Conservation (phyloP, 441 rosid species). For the Codiaeum variegatum region DNA sequence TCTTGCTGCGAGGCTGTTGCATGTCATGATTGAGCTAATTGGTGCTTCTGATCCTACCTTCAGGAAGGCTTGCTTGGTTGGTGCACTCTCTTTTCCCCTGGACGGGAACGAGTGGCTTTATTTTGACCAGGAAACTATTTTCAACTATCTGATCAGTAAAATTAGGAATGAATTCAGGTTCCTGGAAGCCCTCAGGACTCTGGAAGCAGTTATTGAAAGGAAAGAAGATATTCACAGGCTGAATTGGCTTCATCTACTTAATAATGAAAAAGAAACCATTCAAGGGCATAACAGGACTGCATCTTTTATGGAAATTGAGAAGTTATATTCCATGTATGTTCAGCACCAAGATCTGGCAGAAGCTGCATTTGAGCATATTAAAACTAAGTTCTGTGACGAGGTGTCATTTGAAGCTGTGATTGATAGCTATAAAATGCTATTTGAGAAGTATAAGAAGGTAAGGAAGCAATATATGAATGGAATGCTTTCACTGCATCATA, state of each 20-base stretch:
- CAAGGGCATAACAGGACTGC: conserved; percentile 17
- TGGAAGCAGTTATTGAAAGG: conserved; percentile 27
- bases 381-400: conserved; percentile 41
- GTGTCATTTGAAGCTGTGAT: conserved; percentile 34
- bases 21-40: conserved; percentile 36
- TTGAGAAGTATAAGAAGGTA: conserved; percentile 39
- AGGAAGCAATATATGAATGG: conserved; percentile 53
- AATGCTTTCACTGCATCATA: conserved; percentile 45
- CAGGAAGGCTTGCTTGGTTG: conserved; percentile 52
- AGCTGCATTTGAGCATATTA: conserved; percentile 28
- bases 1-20: conserved; percentile 36
- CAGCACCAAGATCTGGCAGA: conserved; percentile 31
- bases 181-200: conserved; percentile 28
- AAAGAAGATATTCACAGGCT: conserved; percentile 34
- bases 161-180: conserved; percentile 28
- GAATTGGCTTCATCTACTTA: conserved; percentile 42
- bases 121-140: conserved; percentile 37
- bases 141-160: conserved; percentile 32
- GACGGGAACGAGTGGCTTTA: conserved; percentile 27
- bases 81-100: conserved; percentile 29
- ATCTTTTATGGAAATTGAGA: conserved; percentile 20
- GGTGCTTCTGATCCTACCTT: conserved; percentile 40
- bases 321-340: conserved; percentile 18
- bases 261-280: conserved; percentile 20
- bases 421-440: conserved; percentile 29